Percentiles rank a stretch among this genome's conserved stretches.
Evolutionary conservation across 306 rosid species (phyloP).

Genomic region (Leucaena leucocephala): DNA sequence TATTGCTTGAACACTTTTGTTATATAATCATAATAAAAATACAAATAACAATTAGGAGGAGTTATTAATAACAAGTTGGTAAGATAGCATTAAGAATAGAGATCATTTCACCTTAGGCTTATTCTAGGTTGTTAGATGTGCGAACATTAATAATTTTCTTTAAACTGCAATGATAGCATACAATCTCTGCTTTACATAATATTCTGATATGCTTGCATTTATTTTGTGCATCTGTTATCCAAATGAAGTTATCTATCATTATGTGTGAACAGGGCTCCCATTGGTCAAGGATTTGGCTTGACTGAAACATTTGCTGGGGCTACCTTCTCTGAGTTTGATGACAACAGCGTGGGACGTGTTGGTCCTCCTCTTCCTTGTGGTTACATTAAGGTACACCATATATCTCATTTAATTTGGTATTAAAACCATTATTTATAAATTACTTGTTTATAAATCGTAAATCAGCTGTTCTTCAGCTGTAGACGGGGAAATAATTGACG

Average conservation of each 20-base stretch:
- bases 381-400: slow-evolving; percentile 62
- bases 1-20: too few relatives aligned
- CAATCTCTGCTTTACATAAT: background rate
- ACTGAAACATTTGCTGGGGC: slow-evolving; percentile 99
- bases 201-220: background rate
- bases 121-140: background rate
- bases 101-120: background rate
- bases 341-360: slow-evolving; percentile 85
- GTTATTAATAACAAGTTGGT: background rate
- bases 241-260: slow-evolving; percentile 25
- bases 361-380: slow-evolving; percentile 96
- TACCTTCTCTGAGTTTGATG: slow-evolving; percentile 84
- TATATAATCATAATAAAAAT: too few relatives aligned
- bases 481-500: slow-evolving; percentile 20
- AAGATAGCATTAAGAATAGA: background rate
- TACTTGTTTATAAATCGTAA: slow-evolving; percentile 15
- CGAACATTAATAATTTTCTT: background rate
- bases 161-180: background rate
- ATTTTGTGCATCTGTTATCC: background rate
- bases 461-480: slow-evolving; percentile 9
- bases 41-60: too few relatives aligned
- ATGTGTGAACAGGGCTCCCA: slow-evolving; percentile 67
- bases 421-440: background rate
- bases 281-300: slow-evolving; percentile 97
- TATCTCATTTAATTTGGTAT: background rate